phyloP scores from a whole-genome alignment of 768 basidiomycete species.

The Lactarius trivialis region DNA sequence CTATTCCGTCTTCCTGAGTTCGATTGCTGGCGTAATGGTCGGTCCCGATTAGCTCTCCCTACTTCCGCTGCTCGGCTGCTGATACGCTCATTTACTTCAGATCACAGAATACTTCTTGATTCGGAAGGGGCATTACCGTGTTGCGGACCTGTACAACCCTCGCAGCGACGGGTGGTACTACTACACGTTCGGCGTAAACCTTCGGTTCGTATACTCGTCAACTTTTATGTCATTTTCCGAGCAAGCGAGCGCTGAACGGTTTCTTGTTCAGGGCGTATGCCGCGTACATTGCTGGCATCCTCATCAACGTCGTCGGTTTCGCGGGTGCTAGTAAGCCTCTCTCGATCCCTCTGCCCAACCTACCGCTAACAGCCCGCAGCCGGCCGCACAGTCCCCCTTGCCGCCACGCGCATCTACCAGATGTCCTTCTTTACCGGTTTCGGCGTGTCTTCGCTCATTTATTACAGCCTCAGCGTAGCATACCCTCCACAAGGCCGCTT shows the following conservation, averaged over 20 bases:
- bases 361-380: slow-evolving; percentile 30
- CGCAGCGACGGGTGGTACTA: slow-evolving; percentile 60
- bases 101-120: slow-evolving; percentile 77
- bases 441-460: slow-evolving; percentile 57
- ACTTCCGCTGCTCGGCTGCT: background rate
- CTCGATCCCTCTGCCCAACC: background rate
- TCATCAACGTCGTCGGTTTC: slow-evolving; percentile 80
- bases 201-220: slow-evolving; percentile 38
- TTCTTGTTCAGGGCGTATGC: slow-evolving; percentile 44
- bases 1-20: slow-evolving; percentile 75
- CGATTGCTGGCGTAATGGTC: slow-evolving; percentile 78
- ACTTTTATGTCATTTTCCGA: background rate
- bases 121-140: slow-evolving; percentile 60
- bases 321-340: slow-evolving; percentile 56
- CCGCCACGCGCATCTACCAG: slow-evolving; percentile 66
- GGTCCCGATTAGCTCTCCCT: slow-evolving; percentile 16
- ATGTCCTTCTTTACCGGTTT: slow-evolving; percentile 86
- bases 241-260: background rate
- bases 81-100: slow-evolving; percentile 29
- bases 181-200: slow-evolving; percentile 69
- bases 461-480: slow-evolving; percentile 49
- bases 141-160: slow-evolving; percentile 62
- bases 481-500: slow-evolving; percentile 54
- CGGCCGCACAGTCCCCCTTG: slow-evolving; percentile 54
- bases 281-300: slow-evolving; percentile 65